phyloP scores from a whole-genome alignment of 2,329 filamentous ascomycete genomes.

The Didymella exigua region DNA sequence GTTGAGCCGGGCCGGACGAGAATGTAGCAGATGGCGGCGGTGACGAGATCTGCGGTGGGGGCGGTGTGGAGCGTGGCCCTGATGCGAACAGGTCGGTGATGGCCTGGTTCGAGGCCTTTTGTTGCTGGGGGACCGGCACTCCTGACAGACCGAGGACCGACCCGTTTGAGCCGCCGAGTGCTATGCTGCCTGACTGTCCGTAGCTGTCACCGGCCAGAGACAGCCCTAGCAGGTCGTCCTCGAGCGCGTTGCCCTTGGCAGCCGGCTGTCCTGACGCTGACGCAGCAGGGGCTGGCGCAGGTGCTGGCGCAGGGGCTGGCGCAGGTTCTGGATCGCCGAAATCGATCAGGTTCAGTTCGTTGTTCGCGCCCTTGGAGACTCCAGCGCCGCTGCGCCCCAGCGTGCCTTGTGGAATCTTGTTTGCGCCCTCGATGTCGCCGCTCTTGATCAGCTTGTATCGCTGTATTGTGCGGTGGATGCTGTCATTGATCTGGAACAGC shows the following conservation, averaged over 20 bases:
- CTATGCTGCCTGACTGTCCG: conserved; percentile 79
- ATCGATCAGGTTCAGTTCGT: conserved; percentile 92
- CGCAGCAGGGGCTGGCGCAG: conserved; percentile 41
- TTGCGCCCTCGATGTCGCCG: conserved; percentile 83
- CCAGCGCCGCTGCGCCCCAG: conserved; percentile 69
- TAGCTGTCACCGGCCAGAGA: conserved; percentile 73
- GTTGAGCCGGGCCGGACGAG: conserved; percentile 44
- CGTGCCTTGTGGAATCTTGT: conserved; percentile 82
- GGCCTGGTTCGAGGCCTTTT: conserved; percentile 54
- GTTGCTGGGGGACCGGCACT: conserved; percentile 38
- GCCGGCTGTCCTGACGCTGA: conserved; percentile 52
- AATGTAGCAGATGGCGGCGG: conserved; percentile 51
- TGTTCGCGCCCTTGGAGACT: conserved; percentile 68
- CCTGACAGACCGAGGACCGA: conserved; percentile 47
- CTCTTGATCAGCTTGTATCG: conserved; percentile 96
- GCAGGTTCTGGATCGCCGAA: conserved; percentile 74
- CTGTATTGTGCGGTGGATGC: conserved; percentile 95
- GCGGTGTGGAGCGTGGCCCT: conserved; percentile 49
- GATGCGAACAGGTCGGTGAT: conserved; percentile 64
- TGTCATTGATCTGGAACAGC: conserved; percentile 96
- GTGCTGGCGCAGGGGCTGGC: conserved; percentile 50
- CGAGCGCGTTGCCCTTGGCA: conserved; percentile 69
- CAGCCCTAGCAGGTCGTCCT: conserved; percentile 88
- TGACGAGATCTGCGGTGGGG: conserved; percentile 50
- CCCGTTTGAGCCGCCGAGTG: conserved; percentile 67